Evolutionary conservation across 139 green algal species (phyloP), one percentile per base, ranked within the genome.

Genomic region (Chlorella sp.): DNA sequence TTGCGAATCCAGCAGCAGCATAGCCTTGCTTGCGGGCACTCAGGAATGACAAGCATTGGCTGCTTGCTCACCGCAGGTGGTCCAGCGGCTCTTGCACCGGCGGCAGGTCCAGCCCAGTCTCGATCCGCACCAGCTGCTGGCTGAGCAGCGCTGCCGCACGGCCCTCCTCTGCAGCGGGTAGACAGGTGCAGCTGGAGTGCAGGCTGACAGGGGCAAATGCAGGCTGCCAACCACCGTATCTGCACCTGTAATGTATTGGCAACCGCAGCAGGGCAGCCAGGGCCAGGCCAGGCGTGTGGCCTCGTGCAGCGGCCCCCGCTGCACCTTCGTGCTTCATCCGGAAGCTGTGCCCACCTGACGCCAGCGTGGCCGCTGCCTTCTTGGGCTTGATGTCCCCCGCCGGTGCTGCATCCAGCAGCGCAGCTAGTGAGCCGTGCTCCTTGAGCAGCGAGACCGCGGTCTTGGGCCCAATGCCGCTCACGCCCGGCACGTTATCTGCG

Each of bases 381-480:
- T 82, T 90, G 41, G 76, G 69, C 62, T 67, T 87, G 25, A 60
- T 25, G 28, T 88, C 73, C 13, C 51, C 51, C 11, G 11, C 15
- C 12, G 44, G 38, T 1, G 89, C 88, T 21, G 69, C 23, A 15
- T 78, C 90, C 34, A 93, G 71, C 13, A 93, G 47, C 17, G 36
- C 34, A 21, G 93, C 90, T 41, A 94, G 18, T 16, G 38, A 36
- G 36, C 85, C 88, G 55, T 84, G 87, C 30, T 86, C 34, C 30
- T 65, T 47, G 17, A 95, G 26, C 41, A 95, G 87, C 20, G 51
- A 11, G 0, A 64, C 62, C 4, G 93, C 93, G 0, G 80, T 91
- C 73, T 95, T 95, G 20, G 74, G 63, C 0, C 93, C 93, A 5
- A 96, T 86, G 23, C 89, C 88, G 4, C 78, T 65, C 51, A 96